A percentile compares a stretch with the other conserved stretches of the same genome.
Conservation (phyloP, 1,284 basidiomycete species). For the Pisolithus thermaeus region DNA sequence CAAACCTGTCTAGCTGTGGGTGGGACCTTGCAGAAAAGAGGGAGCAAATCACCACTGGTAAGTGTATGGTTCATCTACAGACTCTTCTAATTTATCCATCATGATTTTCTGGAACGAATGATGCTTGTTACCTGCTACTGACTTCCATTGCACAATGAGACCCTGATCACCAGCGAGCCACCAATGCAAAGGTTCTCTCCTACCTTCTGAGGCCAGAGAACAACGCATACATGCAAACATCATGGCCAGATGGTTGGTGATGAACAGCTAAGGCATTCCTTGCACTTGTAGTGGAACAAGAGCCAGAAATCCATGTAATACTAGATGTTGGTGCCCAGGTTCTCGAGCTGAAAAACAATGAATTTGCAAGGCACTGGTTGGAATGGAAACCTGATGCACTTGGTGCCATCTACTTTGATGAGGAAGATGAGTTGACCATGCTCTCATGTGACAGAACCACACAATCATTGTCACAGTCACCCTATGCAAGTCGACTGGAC, state of each 20-base stretch:
- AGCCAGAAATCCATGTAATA: slow-evolving; percentile 33
- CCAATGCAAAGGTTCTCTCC: slow-evolving; percentile 1
- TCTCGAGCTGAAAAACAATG: slow-evolving; percentile 37
- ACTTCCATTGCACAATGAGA: slow-evolving; percentile 4
- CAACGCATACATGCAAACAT: background rate
- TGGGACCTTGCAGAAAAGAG: slow-evolving; percentile 36
- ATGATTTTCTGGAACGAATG: slow-evolving; percentile 36
- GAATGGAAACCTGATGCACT: slow-evolving; percentile 21
- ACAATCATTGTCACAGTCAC: slow-evolving; percentile 31
- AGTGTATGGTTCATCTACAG: slow-evolving; percentile 30
- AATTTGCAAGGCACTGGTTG: slow-evolving; percentile 36
- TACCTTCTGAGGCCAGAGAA: background rate
- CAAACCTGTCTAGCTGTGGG: too few relatives aligned
- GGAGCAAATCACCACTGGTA: slow-evolving; percentile 35
- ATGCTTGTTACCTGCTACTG: slow-evolving; percentile 29
- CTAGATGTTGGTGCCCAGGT: slow-evolving; percentile 50
- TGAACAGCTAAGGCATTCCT: slow-evolving; percentile 28
- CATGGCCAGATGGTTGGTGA: background rate
- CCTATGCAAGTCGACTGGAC: slow-evolving; percentile 11
- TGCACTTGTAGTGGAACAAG: slow-evolving; percentile 24
- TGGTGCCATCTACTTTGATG: too few relatives aligned
- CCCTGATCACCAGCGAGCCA: background rate
- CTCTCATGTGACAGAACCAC: slow-evolving; percentile 1
- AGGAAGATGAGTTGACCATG: slow-evolving; percentile 27
- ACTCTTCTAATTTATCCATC: slow-evolving; percentile 37